These are phyloP conservation scores for Ophiostoma tasmaniense DNA, from an alignment of 2,329 filamentous ascomycete genomes.

Conservation along the genomic window DNA sequence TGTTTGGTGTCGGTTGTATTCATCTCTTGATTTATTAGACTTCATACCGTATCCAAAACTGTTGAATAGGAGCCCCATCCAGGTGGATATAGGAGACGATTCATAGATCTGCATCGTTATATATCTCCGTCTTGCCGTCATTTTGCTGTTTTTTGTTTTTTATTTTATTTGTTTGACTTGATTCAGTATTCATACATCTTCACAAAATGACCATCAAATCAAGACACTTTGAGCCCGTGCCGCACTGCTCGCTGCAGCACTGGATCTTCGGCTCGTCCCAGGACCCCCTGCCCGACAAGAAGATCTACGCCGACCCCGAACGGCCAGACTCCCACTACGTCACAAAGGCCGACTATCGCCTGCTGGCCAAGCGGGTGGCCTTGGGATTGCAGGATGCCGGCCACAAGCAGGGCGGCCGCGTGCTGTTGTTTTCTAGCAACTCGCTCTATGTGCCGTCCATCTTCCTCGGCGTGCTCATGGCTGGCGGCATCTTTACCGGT, in stretches of 20 bases:
- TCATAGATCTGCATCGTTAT: background rate
- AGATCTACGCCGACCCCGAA: constrained; percentile 55
- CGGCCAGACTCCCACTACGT: constrained; percentile 59
- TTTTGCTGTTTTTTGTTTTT: background rate
- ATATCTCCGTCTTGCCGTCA: background rate
- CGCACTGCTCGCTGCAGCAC: constrained; percentile 43
- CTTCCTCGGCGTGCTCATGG: constrained; percentile 67
- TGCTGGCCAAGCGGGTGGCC: constrained; percentile 65
- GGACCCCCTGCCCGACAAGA: constrained; percentile 35
- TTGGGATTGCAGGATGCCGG: constrained; percentile 57
- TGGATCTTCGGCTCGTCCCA: constrained; percentile 47
- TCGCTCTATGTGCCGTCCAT: constrained; percentile 63
- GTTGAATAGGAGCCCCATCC: background rate
- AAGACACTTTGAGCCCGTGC: constrained; percentile 37
- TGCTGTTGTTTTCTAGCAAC: constrained; percentile 67
- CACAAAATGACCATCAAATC: constrained; percentile 39
- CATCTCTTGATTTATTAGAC: no score
- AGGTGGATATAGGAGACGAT: background rate
- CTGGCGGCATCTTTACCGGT: constrained; percentile 69
- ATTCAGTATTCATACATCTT: background rate
- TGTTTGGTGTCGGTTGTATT: background rate
- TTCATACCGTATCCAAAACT: background rate
- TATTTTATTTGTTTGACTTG: background rate
- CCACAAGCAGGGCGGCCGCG: constrained; percentile 57
- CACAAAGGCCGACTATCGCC: constrained; percentile 54